Evolutionary conservation across 352 stramenopile genomes (phyloP), one percentile per base, ranked within the genome.

Genomic region (Paralagenidium karlingii): DNA sequence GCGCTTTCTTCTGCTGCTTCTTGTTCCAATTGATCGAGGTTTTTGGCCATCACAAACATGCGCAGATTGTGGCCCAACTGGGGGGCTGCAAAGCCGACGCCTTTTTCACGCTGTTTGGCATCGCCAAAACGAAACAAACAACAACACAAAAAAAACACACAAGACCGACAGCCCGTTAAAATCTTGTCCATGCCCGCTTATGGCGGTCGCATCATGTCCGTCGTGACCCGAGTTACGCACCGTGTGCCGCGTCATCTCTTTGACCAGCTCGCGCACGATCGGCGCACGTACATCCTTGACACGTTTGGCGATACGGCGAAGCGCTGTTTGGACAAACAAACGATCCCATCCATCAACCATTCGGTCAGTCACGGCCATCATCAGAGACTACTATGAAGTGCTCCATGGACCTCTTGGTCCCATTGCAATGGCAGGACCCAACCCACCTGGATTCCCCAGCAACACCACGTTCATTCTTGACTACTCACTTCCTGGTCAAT

Each of bases 31-130:
- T 74, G 41, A 1, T 70, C 67, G 16, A 74, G 57, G 43, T 80
- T 56, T 43, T 83, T 74, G 33, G 86, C 60, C 73, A 86, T 87
- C 29, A 90, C 55, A 46, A 90, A 90, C 53, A 87, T 73, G 40
- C 77, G 74, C 47, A 74, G 34, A 43, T 85, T 90, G 47, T 80
- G 57, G 0, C 70, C 77, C 0, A 90, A 47, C 43, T 90, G 77
- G 13, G 77, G 73, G 9, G 68, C 77, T 12, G 77, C 77, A 34
- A 90, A 77, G 16, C 77, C 77, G 21, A 90, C 66, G 9, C 77
- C 73, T 36, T 86, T 63, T 22, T 68, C 51, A 7, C 68, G 65
- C 76, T 89, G 42, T 10, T 33, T 25, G 25, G 13, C 10, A 47
- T 24, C 6, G 7, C 16, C 16, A 1, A 32, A 43, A 6, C 8